A percentile compares a stretch with the other conserved stretches of the same genome.
These are phyloP conservation scores for Ilyonectria mors-panacis DNA, from an alignment of 2,329 filamentous ascomycete species.

Conservation along the genomic window DNA sequence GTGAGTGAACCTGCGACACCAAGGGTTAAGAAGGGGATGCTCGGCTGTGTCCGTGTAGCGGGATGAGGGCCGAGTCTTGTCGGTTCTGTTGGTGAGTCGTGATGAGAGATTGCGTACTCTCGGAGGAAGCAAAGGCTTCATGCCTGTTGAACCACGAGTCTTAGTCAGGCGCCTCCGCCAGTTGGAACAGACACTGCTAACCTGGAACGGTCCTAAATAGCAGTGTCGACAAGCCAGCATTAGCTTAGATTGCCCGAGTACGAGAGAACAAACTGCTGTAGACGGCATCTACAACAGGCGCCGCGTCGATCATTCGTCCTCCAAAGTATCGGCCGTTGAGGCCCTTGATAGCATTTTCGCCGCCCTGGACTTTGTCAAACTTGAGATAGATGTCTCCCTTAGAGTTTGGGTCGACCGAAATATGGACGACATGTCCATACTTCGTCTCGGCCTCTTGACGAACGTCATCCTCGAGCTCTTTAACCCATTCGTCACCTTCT, in stretches of 20 bases:
- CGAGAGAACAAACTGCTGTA: constrained; percentile 97
- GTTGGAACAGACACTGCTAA: constrained; percentile 51
- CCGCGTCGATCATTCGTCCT: constrained; percentile 91
- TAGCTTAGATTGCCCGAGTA: constrained; percentile 84
- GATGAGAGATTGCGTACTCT: constrained; percentile 34
- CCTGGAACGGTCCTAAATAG: constrained; percentile 65
- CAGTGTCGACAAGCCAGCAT: constrained; percentile 62
- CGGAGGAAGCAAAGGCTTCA: constrained; percentile 45
- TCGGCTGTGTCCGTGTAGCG: constrained; percentile 6
- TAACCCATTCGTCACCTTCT: constrained; percentile 89
- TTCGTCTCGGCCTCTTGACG: constrained; percentile 92
- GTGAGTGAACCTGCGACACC: constrained; percentile 46
- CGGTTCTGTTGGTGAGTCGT: constrained; percentile 22
- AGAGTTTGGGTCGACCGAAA: constrained; percentile 92
- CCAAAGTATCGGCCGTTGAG: constrained; percentile 98
- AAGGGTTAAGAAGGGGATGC: constrained; percentile 41
- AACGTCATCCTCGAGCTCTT: constrained; percentile 95
- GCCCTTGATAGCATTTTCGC: constrained; percentile 97
- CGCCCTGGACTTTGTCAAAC: constrained; percentile 94
- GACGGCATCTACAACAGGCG: constrained; percentile 97
- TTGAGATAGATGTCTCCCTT: constrained; percentile 98
- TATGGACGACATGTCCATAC: constrained; percentile 98
- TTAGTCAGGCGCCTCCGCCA: constrained; percentile 46
- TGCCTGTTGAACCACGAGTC: constrained; percentile 48
- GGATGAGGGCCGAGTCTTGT: constrained; percentile 17